Conservation (phyloP, 108 stramenopile genomes). For the Bacterosira constricta region DNA sequence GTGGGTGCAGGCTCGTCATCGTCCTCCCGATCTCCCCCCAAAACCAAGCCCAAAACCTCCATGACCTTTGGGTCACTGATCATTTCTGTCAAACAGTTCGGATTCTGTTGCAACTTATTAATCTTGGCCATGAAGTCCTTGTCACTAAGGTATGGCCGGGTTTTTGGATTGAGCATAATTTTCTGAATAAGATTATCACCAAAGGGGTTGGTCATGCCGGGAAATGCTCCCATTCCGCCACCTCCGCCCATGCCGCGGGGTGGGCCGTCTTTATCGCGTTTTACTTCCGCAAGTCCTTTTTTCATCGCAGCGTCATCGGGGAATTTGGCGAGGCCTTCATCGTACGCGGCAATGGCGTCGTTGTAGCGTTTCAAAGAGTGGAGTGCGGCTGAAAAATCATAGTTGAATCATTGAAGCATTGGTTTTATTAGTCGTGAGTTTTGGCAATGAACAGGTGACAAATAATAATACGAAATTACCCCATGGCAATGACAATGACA, state of each 20-base stretch:
- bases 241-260: conserved; percentile 14
- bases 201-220: conserved; percentile 69
- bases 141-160: conserved; percentile 90
- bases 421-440: too few relatives aligned
- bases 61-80: conserved; percentile 90
- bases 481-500: background rate
- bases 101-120: conserved; percentile 85
- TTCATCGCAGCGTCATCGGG: conserved; percentile 89
- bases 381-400: conserved; percentile 88
- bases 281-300: conserved; percentile 88
- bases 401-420: too few relatives aligned
- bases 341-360: conserved; percentile 93
- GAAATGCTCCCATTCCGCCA: conserved; percentile 45
- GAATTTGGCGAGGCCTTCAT: conserved; percentile 89
- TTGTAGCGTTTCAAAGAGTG: conserved; percentile 95
- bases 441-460: too few relatives aligned
- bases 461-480: background rate
- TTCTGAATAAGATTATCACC: conserved; percentile 87
- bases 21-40: conserved; percentile 61
- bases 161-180: conserved; percentile 92
- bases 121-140: conserved; percentile 92
- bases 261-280: conserved; percentile 85
- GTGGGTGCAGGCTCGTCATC: conserved; percentile 48
- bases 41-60: conserved; percentile 89
- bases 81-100: conserved; percentile 80